A percentile compares a stretch with the other conserved stretches of the same genome.
phyloP scores from a whole-genome alignment of 768 basidiomycete genomes.

The Phanerochaete carnosa region DNA sequence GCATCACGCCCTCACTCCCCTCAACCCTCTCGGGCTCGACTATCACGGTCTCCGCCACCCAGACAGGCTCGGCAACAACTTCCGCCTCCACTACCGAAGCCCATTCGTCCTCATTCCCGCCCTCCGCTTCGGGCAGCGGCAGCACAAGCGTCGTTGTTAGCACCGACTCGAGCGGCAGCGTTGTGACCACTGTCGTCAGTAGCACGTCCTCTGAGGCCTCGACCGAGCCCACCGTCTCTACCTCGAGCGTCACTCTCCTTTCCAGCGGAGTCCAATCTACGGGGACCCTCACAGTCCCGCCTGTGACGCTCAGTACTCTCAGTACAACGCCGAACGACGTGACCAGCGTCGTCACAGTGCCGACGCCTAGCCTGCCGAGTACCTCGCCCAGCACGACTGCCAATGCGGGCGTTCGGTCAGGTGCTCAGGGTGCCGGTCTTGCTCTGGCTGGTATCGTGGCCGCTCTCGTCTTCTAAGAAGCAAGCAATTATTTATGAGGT shows the following conservation, averaged over 20 bases:
- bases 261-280: background rate
- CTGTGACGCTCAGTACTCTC: background rate
- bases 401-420: background rate
- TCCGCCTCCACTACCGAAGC: too few relatives aligned
- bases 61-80: background rate
- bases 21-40: background rate
- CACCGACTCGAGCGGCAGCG: too few relatives aligned
- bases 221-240: too few relatives aligned
- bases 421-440: background rate
- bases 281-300: background rate
- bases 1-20: background rate
- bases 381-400: background rate
- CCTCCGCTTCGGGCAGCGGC: too few relatives aligned
- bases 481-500: background rate
- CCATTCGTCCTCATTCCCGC: too few relatives aligned
- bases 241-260: too few relatives aligned
- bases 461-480: background rate
- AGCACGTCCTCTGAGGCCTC: too few relatives aligned
- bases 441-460: background rate
- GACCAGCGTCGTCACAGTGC: background rate
- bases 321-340: background rate
- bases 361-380: background rate
- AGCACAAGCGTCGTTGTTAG: too few relatives aligned
- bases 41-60: background rate
- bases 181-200: too few relatives aligned